A percentile compares a stretch with the other conserved stretches of the same genome.
phyloP scores from a whole-genome alignment of 2,329 filamentous ascomycete genomes.

The Trichoderma sp. region DNA sequence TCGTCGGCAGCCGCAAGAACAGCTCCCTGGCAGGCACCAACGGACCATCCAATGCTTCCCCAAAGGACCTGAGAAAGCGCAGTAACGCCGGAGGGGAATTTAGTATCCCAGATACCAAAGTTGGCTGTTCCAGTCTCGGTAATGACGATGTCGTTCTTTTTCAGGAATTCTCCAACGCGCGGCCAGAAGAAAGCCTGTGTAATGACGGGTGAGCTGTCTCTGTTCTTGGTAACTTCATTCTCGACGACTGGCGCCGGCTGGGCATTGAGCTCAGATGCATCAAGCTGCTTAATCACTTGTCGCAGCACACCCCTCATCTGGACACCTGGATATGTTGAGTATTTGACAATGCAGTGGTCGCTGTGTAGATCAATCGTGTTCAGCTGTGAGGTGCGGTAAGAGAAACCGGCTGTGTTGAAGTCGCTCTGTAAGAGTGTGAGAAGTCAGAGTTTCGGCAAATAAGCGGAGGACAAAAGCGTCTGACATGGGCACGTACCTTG shows the following conservation, averaged over 20 bases:
- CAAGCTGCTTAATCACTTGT: constrained; percentile 64
- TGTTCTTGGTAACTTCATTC: constrained; percentile 50
- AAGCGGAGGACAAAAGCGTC: neutral
- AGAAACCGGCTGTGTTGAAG: constrained; percentile 83
- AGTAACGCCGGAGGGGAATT: constrained; percentile 75
- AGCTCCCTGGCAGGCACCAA: constrained; percentile 63
- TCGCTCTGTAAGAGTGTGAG: constrained; percentile 57
- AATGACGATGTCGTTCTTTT: constrained; percentile 73
- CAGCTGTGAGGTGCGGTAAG: constrained; percentile 74
- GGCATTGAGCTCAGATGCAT: constrained; percentile 59
- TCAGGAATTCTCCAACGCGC: constrained; percentile 70
- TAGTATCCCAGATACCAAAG: constrained; percentile 85
- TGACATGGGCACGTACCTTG: constrained; percentile 40
- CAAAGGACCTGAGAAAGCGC: constrained; percentile 78
- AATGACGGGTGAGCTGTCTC: constrained; percentile 50
- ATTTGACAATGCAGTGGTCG: constrained; percentile 70
- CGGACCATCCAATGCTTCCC: constrained; percentile 66
- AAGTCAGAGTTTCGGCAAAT: neutral
- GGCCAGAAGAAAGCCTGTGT: constrained; percentile 79
- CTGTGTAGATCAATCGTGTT: constrained; percentile 82
- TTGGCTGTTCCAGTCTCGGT: constrained; percentile 88
- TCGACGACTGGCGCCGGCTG: constrained; percentile 54
- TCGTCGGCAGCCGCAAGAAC: constrained; percentile 73
- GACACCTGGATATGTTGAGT: constrained; percentile 76
- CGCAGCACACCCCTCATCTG: constrained; percentile 76